Conservation (phyloP, 2,329 filamentous ascomycete genomes). For the Penicillium frequentans region DNA sequence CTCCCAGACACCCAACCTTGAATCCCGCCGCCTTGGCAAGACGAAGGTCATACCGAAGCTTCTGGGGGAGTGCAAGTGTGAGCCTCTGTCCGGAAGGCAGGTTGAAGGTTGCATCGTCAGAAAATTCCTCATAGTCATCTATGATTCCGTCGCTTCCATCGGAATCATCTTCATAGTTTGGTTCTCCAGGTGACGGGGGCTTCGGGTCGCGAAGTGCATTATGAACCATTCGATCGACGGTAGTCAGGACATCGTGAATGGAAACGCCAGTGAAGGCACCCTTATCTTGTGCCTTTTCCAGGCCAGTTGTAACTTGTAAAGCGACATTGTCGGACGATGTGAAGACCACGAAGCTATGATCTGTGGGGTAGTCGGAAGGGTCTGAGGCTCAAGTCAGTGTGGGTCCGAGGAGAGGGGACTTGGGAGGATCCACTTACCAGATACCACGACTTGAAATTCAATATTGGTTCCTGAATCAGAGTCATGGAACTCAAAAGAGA, state of each 20-base stretch:
- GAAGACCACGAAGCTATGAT: constrained; percentile 52
- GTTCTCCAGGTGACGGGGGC: not conserved
- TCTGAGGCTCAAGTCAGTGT: constrained; percentile 40
- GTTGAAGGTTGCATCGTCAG: constrained; percentile 22
- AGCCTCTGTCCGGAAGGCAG: not conserved
- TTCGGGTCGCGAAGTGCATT: constrained; percentile 18
- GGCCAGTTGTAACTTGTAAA: constrained; percentile 27
- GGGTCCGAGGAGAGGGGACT: not conserved
- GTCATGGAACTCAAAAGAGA: constrained; percentile 60
- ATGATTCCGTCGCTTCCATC: constrained; percentile 12
- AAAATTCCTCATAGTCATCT: constrained; percentile 35
- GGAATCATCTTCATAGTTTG: constrained; percentile 10
- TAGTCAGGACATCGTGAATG: constrained; percentile 51
- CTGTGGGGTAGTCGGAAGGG: constrained; percentile 59
- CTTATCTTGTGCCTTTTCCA: constrained; percentile 44
- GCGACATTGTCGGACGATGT: constrained; percentile 42
- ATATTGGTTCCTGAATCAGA: constrained; percentile 20
- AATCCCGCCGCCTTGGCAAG: constrained; percentile 66
- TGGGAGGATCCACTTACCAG: constrained; percentile 32
- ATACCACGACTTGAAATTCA: constrained; percentile 40
- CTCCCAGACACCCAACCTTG: constrained; percentile 63
- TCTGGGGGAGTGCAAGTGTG: constrained; percentile 16
- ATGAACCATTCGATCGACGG: constrained; percentile 44
- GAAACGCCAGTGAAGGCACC: constrained; percentile 38
- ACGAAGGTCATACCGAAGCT: constrained; percentile 63